A percentile compares a stretch with the other conserved stretches of the same genome.
phyloP scores from a whole-genome alignment of 257 asterid genomes.

The Fraxinus cuspidata region DNA sequence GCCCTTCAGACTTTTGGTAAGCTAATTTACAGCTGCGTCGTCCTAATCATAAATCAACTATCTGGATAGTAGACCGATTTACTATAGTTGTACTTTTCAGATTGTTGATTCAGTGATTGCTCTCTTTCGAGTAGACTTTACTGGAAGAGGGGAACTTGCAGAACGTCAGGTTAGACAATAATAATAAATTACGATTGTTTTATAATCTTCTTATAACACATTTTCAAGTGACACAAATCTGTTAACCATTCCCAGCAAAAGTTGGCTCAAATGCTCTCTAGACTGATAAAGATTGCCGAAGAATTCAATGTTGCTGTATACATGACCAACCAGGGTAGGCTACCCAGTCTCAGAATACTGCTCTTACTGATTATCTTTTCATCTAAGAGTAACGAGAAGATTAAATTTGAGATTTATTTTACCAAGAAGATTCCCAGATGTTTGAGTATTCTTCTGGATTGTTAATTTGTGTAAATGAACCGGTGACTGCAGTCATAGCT shows the following conservation, averaged over 20 bases:
- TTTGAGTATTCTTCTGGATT: neutral
- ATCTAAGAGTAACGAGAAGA: no score
- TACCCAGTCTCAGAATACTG: neutral
- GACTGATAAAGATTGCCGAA: constrained; percentile 91
- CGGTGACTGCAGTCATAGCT: constrained; percentile 80
- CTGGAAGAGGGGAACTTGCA: constrained; percentile 98
- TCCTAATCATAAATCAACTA: constrained; percentile 13
- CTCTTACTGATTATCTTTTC: neutral
- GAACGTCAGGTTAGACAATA: constrained; percentile 74
- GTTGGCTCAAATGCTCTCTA: constrained; percentile 97
- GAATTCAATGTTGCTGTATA: constrained; percentile 97
- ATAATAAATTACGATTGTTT: neutral
- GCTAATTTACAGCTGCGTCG: constrained; percentile 22
- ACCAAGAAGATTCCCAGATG: neutral
- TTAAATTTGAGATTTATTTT: neutral
- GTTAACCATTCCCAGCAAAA: constrained; percentile 69
- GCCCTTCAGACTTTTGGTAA: constrained; percentile 95
- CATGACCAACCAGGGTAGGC: constrained; percentile 97
- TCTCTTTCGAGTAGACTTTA: constrained; percentile 87
- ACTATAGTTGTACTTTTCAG: constrained; percentile 40
- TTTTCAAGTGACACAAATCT: constrained; percentile 17
- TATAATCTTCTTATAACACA: constrained; percentile 14
- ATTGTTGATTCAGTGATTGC: constrained; percentile 96
- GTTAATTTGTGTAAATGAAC: constrained; percentile 19
- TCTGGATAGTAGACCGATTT: constrained; percentile 26